Evolutionary conservation across 2,329 filamentous ascomycete genomes (phyloP), one percentile per base, ranked within the genome.

Genomic region (Pseudogymnoascus sp.): DNA sequence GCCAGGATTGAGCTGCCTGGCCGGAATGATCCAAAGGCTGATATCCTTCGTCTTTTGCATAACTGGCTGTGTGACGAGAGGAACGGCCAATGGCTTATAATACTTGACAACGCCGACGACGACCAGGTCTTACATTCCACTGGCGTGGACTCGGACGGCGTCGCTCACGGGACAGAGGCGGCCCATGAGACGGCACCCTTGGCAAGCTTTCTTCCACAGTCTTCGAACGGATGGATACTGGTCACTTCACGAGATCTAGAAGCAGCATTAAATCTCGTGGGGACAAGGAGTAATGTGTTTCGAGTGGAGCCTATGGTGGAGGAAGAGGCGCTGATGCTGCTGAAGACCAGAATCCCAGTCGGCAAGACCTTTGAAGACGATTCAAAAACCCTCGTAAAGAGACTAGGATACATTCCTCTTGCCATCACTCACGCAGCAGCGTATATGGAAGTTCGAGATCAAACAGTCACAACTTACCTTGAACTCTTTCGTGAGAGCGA

Each of bases 381-480:
- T 60, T 31, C 40, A 10, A n/a, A 31, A 9, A 21, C 37, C 11
- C 61, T 65, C 26, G 50, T 17, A 64, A 61, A 17, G 62, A 61
- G 10, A 64, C 65, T 73, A 1, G 69, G 69, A 9, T 66, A 61
- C 35, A 65, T 71, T 15, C 70, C 71, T 11, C 64, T 70, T 2
- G 70, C 70, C 35, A 68, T 72, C 40, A 64, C 63, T 9, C 69
- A 72, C 63, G 70, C 68, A 3, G 66, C 63, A 3, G 62, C 67
- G 2, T 72, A 71, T 62, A 68, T 71, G 59, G 63, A 58, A 50
- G 40, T 47, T 4, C 60, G 41, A 37, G 39, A 31, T 9, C 71
- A 70, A 2, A 68, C 68, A 26, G 69, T 64, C 40, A 74, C 72
- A 0, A 64, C 69, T 15, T 82, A 81, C 61, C 62, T 80, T 2